Evolutionary conservation across 371 early-diverging fungal species (phyloP), one percentile per base, ranked within the genome.

Genomic region (Mortierella sp.): DNA sequence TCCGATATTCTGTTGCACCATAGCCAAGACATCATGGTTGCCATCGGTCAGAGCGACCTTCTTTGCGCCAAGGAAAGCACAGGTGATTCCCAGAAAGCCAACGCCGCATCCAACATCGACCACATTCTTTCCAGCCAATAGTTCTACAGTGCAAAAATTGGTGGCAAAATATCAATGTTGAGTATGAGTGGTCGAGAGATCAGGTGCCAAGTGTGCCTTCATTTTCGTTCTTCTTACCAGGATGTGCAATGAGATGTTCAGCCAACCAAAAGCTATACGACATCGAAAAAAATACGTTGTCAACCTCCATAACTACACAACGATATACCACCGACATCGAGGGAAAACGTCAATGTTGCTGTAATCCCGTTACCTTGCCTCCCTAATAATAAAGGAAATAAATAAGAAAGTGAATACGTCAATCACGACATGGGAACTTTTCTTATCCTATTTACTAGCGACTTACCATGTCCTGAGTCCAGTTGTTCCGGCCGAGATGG

Each of bases 61-160:
- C 55, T 75, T 86, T 8, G 87, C 82, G 0, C 83, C 87, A 4
- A 86, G 75, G 43, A 80, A 11, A 27, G 83, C 82, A 60, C 83
- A 86, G 0, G 83, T 75, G 10, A 86, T 79, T 24, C 87, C 87
- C 14, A 86, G 68, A 56, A 86, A 86, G 24, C 87, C 87, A 24
- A 86, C 83, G 4, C 87, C 87, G 63, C 87, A 86, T 70, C 87
- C 87, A 54, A 86, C 79, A 35, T 86, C 87, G 10, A 86, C 72
- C 14, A 86, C 87, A 32, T 82, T 82, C 68, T 86, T 86, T 24
- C 79, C 79, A 32, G 74, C 71, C 75, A 85, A 48, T 18, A 76
- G 16, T 38, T 81, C 85, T 85, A 85, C 3, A 35, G 21, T 14
- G 7, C 12, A 7, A 24, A 51, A 24, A 32, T 21, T 56, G 11